A percentile compares a stretch with the other conserved stretches of the same genome.
These are phyloP conservation scores for Tulasnella sp. DNA, from an alignment of 768 basidiomycete genomes.

Conservation along the genomic window DNA sequence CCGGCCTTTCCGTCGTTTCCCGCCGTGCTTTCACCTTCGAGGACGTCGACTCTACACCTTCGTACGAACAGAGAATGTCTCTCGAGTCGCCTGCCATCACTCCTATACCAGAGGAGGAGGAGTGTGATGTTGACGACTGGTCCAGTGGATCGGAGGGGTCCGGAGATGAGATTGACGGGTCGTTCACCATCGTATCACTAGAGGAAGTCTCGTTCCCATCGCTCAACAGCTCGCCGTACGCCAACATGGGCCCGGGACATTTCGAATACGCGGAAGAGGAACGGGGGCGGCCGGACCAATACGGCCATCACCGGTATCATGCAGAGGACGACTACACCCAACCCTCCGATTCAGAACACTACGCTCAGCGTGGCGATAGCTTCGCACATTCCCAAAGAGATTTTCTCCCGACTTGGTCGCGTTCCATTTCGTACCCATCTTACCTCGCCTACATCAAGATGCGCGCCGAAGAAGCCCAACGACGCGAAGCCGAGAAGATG, in stretches of 20 bases:
- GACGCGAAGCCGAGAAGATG: conserved; percentile 6
- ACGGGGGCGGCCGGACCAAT: background rate
- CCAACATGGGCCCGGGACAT: background rate
- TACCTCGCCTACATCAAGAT: conserved; percentile 13
- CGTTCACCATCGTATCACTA: background rate
- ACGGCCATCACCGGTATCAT: background rate
- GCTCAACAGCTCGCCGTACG: background rate
- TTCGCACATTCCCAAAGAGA: background rate
- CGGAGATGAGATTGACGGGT: background rate
- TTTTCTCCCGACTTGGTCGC: background rate
- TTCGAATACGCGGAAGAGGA: background rate
- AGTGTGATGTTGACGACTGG: background rate
- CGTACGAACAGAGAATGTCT: background rate
- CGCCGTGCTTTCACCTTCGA: conserved; percentile 1
- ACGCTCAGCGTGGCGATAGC: background rate
- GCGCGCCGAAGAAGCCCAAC: background rate
- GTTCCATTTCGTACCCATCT: background rate
- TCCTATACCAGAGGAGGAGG: background rate
- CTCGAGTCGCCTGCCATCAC: background rate
- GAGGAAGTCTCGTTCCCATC: conserved; percentile 8
- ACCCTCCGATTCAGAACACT: background rate
- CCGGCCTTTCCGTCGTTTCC: background rate
- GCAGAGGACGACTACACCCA: conserved; percentile 11
- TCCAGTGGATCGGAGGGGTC: background rate
- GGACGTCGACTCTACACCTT: background rate